phyloP scores from a whole-genome alignment of 495 filamentous ascomycete genomes.

The Penicillium goetzii region DNA sequence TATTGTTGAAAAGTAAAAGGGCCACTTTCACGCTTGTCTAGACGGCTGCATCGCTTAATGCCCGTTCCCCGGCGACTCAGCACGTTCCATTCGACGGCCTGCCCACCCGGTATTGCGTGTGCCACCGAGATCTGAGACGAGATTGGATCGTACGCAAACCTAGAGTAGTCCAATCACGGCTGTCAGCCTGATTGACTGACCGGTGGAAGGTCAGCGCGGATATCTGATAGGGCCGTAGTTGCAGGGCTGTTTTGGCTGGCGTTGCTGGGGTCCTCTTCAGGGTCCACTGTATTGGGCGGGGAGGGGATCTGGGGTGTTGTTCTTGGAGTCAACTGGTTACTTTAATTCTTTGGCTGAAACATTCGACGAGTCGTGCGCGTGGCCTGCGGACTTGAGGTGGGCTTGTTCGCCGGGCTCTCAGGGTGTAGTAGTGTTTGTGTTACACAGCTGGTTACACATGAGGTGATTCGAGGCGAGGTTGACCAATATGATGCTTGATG shows the following conservation, averaged over 20 bases:
- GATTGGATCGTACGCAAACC: background rate
- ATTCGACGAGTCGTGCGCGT: conserved; percentile 7
- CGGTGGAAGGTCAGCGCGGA: background rate
- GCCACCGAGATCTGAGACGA: background rate
- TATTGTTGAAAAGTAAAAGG: background rate
- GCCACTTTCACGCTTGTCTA: background rate
- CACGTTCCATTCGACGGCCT: background rate
- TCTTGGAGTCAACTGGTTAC: background rate
- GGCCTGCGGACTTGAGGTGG: background rate
- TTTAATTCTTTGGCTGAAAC: background rate
- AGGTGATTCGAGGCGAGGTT: background rate
- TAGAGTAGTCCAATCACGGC: background rate
- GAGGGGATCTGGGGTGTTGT: background rate
- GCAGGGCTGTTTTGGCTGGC: background rate
- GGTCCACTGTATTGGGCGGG: background rate
- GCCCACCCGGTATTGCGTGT: background rate
- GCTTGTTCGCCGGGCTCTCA: background rate
- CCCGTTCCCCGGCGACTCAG: background rate
- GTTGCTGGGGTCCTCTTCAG: background rate
- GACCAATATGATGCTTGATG: background rate
- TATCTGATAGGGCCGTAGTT: conserved; percentile 1
- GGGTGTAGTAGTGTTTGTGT: background rate
- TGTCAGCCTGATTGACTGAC: background rate
- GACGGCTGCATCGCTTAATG: background rate
- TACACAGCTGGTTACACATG: background rate